Base-by-base conservation (phyloP, 192 early-diverging fungal species). In the Backusella australiensis region DNA sequence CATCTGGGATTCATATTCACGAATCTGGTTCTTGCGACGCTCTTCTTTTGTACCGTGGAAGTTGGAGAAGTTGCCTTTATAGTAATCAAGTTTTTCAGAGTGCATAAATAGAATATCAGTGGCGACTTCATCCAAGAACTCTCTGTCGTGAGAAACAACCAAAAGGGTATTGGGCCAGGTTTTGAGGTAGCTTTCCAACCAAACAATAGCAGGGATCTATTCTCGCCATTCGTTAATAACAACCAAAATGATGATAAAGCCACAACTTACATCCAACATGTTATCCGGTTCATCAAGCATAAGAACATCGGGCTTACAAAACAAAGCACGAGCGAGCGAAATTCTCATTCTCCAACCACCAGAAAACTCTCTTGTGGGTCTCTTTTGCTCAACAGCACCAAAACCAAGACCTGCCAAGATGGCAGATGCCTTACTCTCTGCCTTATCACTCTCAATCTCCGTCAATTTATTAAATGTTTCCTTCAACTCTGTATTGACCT, bases 291-390 rank as follows among this genome's bases (percentile, higher is more conserved):
- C 94, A 79, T 99, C 98, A 44, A 99, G 91, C 71, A 96, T 85
- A 73, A 96, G 86, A 78, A 95, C 77, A 84, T 95, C 94, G 34
- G 98, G 98, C 69, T 93, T 94, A 80, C 96, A 95, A 87, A 99
- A 99, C 79, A 99, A 90, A 3, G 98, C 97, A 72, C 95, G 91
- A 6, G 97, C 97, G 70, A 99, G 89, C 4, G 97, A 94, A 63
- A 99, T 90, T 77, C 98, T 90, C 98, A 99, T 99, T 77, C 97
- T 91, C 98, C 98, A 99, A 81, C 98, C 98, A 84, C 98, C 98
- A 72, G 96, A 98, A 73, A 99, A 93, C 80, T 95, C 94, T 84
- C 90, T 94, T 52, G 98, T 99, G 42, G 94, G 92, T 75, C 90
- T 85, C 72, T 90, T 84, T 81, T 97, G 95, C 72, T 91, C 90